Evolutionary conservation across 495 filamentous ascomycete genomes (phyloP), one percentile per base, ranked within the genome.

Genomic region (Neurospora sp.): DNA sequence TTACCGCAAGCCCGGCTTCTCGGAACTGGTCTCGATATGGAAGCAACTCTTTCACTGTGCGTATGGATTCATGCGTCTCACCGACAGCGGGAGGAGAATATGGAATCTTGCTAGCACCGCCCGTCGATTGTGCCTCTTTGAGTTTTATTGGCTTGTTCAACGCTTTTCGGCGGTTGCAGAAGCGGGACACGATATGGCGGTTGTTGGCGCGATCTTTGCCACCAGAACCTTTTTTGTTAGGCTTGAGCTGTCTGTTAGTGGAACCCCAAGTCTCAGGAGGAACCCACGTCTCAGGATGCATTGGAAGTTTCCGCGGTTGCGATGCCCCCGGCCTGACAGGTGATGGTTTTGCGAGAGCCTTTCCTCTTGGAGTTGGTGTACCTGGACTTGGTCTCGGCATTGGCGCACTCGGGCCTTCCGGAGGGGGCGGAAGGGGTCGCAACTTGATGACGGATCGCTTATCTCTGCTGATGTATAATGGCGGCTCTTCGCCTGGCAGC

Each of bases 1-100:
- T 87, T 5, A 87, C 82, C 0, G 84, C 85, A 48, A 87, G 83
- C 1, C 85, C 86, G 40, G 83, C 84, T 59, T 79, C 78, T 72
- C 76, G 78, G 46, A 87, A 85, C 66, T 87, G 78, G 5, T 82
- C 74, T 70, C 75, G 81, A 69, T 83, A 86, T 12, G 85, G 85
- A 10, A 84, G 70, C 11, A 86, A 76, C 68, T 83, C 82, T 38
- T 83, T 76, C 1, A 87, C 79, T 6, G 86, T 86, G 68, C 82
- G 76, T 22, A 82, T 74, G 20, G 85, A 87, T 8, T 74, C 68
- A 14, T 78, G 80, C 0, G 79, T 79, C 9, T 81, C 78, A 0
- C 75, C 76, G 9, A 77, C 75, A 5, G 81, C 27, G 2, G 27
- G 27, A 31, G 27, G 27, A 31, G 27, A 31, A 31, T 31, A 31